phyloP scores from a whole-genome alignment of 2,329 filamentous ascomycete genomes.

The Hymenotorrendiella dingleyae region DNA sequence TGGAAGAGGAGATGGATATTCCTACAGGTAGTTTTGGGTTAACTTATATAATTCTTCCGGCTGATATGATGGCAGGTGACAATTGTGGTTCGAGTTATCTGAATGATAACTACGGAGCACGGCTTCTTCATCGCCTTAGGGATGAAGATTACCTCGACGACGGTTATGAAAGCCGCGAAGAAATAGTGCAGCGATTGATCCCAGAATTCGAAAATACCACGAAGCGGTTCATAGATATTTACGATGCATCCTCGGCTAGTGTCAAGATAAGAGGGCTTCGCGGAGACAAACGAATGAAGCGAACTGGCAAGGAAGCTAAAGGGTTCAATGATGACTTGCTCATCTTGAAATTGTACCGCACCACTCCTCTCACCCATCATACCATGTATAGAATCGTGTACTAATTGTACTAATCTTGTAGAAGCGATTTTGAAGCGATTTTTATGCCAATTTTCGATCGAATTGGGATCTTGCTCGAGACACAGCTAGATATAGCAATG shows the following conservation, averaged over 20 bases:
- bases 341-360: conserved; percentile 11
- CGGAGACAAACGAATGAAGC: neutral
- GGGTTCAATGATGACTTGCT: conserved; percentile 11
- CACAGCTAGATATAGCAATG: neutral
- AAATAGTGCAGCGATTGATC: neutral
- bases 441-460: conserved; percentile 13
- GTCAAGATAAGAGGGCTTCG: neutral
- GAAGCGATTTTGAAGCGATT: conserved; percentile 16
- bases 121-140: neutral
- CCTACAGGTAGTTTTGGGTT: neutral
- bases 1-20: conserved; percentile 4
- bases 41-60: too few relatives aligned
- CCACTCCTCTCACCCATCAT: too few relatives aligned
- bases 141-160: conserved; percentile 2
- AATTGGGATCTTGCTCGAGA: conserved; percentile 4
- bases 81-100: conserved; percentile 14
- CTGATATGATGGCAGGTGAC: conserved; percentile 3
- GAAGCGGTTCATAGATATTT: conserved; percentile 1
- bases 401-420: too few relatives aligned
- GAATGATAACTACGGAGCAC: conserved; percentile 9
- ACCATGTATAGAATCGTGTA: too few relatives aligned
- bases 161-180: neutral
- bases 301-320: conserved; percentile 3
- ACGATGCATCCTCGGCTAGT: neutral
- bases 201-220: neutral